These are phyloP conservation scores for Dipteronia dyeriana DNA, from an alignment of 345 rosid genomes.

Conservation along the genomic window DNA sequence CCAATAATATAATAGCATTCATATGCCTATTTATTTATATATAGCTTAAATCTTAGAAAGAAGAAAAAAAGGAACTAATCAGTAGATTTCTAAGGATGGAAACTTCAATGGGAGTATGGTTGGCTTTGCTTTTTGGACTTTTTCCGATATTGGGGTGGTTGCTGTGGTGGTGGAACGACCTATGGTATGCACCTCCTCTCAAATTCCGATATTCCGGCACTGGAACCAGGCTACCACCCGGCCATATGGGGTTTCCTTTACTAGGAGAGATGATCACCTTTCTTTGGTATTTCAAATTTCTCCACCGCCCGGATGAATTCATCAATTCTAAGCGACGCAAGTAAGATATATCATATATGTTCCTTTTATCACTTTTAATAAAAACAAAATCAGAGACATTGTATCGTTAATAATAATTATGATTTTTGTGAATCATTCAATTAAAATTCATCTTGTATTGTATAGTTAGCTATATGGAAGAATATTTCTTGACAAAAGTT, in stretches of 20 bases:
- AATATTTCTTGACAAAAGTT: no score
- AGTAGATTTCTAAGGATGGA: no score
- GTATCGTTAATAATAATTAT: no score
- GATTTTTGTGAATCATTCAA: no score
- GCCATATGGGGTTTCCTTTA: constrained; percentile 40
- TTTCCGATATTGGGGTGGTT: constrained; percentile 28
- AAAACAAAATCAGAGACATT: no score
- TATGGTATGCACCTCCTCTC: constrained; percentile 26
- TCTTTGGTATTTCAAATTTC: constrained; percentile 38
- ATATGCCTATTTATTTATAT: no score
- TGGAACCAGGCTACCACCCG: constrained; percentile 31
- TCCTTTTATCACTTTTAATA: no score
- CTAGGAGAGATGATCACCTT: constrained; percentile 42
- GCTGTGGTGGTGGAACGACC: constrained; percentile 52
- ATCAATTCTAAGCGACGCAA: constrained; percentile 39
- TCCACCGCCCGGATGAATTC: constrained; percentile 37
- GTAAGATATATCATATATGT: constrained; percentile 20
- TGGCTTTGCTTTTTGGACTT: constrained; percentile 21
- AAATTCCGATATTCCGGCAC: constrained; percentile 14
- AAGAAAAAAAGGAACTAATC: no score
- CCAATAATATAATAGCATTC: no score
- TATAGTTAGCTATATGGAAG: no score
- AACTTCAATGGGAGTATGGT: constrained; percentile 7
- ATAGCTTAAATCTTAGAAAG: no score
- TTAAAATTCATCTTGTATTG: no score